These are phyloP conservation scores for Sordariomycetes sp. DNA, from an alignment of 2,329 filamentous ascomycete species.

Conservation along the genomic window DNA sequence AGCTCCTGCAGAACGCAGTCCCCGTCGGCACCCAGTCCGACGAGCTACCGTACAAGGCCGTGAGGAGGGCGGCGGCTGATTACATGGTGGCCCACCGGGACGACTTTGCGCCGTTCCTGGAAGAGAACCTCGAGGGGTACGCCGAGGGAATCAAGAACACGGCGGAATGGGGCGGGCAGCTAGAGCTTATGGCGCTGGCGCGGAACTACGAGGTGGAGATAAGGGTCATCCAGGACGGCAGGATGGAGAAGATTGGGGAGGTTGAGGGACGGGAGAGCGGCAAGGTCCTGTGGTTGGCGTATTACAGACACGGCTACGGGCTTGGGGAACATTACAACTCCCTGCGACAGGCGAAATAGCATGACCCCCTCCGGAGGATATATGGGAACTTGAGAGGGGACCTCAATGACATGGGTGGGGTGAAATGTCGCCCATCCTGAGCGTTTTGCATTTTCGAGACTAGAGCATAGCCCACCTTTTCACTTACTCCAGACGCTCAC, in stretches of 20 bases:
- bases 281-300: constrained; percentile 71
- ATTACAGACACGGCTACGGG: constrained; percentile 89
- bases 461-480: constrained; percentile 12
- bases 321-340: constrained; percentile 98
- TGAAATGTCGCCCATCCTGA: no score
- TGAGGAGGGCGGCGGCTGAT: constrained; percentile 62
- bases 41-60: constrained; percentile 49
- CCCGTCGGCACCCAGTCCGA: constrained; percentile 21
- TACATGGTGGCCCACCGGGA: constrained; percentile 69
- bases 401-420: no score
- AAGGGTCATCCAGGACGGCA: constrained; percentile 75
- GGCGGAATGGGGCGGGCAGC: constrained; percentile 91
- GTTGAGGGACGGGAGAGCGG: constrained; percentile 40
- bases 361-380: no score
- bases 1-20: constrained; percentile 50
- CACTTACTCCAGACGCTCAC: constrained; percentile 48
- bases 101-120: constrained; percentile 80
- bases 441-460: neutral
- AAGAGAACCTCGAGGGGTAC: constrained; percentile 69
- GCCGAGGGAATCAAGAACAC: constrained; percentile 71
- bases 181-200: constrained; percentile 81
- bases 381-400: no score
- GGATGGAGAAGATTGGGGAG: constrained; percentile 61
- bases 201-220: constrained; percentile 73
- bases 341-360: constrained; percentile 40